Evolutionary conservation across 108 stramenopile genomes (phyloP), one percentile per base, ranked within the genome.

Genomic region (Fragilariopsis cylindrus): DNA sequence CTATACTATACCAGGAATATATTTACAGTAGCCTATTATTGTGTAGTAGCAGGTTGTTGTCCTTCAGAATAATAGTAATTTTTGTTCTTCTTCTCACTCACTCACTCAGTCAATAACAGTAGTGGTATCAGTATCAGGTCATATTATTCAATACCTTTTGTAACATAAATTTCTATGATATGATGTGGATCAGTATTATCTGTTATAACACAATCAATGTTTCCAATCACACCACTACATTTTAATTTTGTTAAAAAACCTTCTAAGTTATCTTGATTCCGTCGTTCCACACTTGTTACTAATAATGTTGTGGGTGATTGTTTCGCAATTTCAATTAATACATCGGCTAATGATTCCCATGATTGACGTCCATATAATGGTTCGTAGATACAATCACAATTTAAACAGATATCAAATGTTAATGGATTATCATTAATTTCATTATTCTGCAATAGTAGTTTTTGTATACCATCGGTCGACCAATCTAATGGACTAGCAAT

Each of bases 371-470:
- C 94, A 76, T 95, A 95, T 40, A 95, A 71, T 16, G 90, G 92
- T 72, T 91, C 92, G 71, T 87, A 95, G 8, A 95, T 78, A 76
- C 94, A 95, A 72, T 95, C 94, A 58, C 92, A 95, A 70, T 92
- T 91, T 19, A 95, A 56, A 47, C 91, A 85, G 50, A 92, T 76
- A 57, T 92, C 91, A 82, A 95, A 92, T 9, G 74, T 66, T 12
- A 9, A 7, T 21, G 44, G 58, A 41, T 57, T 41, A 8, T 18
- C 1, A n/a, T 15, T 3, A 53, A 53, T 65, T 2, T 63, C 47
- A 53, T n/a, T 12, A 53, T 53, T 12, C 12, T 12, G 52, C 12
- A 8, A 19, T 63, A 63, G 16, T 43, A 39, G 72, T 72, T 47
- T 7, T 60, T 55, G 72, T 72, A 81, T 45, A 9, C 77, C 88